Conservation (phyloP, 73 alveolate species). For the Paramecium pentaurelia region DNA sequence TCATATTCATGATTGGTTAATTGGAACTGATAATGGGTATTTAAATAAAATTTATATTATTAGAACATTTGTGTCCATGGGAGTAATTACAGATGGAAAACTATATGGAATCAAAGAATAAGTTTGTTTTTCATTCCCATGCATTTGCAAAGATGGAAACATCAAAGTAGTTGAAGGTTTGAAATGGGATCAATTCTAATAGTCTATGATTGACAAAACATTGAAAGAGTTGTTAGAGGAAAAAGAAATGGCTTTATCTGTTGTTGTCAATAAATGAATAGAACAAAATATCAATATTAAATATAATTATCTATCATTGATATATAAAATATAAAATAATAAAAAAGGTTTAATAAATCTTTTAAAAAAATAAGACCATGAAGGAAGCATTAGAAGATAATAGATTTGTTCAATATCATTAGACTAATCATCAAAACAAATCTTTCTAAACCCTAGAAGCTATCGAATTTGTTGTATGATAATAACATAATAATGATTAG, state of each 20-base stretch:
- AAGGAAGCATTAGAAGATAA: too few species aligned
- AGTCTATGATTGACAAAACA: constrained; percentile 36
- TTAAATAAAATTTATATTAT: constrained; percentile 50
- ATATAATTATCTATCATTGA: too few species aligned
- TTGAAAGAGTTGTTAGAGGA: constrained; percentile 53
- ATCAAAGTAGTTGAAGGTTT: constrained; percentile 73
- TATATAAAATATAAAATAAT: too few species aligned
- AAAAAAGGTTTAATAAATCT: too few species aligned
- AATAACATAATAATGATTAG: too few species aligned
- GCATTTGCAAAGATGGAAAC: constrained; percentile 68
- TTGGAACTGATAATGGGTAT: constrained; percentile 94
- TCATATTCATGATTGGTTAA: constrained; percentile 67
- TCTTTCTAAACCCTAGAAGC: too few species aligned
- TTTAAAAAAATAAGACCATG: too few species aligned
- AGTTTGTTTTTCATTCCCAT: constrained; percentile 77
- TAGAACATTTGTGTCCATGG: constrained; percentile 89
- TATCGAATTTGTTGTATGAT: too few species aligned
- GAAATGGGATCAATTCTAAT: constrained; percentile 57
- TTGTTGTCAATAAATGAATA: background rate
- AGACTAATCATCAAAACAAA: too few species aligned
- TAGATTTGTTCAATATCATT: too few species aligned
- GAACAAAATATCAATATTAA: background rate
- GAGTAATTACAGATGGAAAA: constrained; percentile 80
- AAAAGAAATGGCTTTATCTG: constrained; percentile 37
- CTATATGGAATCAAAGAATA: constrained; percentile 66